Evolutionary conservation across 2,329 filamentous ascomycete species (phyloP), one percentile per base, ranked within the genome.

Genomic region (Fusarium drepaniforme): DNA sequence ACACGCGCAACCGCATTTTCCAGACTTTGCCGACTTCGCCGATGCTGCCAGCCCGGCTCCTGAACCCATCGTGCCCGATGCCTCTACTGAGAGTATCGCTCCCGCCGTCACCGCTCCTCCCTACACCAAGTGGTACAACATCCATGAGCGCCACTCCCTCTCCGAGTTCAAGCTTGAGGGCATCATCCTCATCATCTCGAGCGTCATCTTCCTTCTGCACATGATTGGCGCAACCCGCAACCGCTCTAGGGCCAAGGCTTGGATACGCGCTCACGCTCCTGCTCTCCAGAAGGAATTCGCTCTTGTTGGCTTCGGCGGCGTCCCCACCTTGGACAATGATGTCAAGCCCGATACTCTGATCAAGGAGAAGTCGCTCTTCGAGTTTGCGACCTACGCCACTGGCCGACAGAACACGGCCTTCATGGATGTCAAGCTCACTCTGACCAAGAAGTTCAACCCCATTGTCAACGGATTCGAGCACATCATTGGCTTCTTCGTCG

Each of bases 1-100:
- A 83, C 79, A 62, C 66, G 65, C 77, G 77, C 33, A 76, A 35
- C 66, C 58, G 37, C 58, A 53, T 72, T 53, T 9, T 70, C 63
- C 60, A 98, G 96, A 97, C 86, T 98, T 98, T 83, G 95, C 94
- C 85, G 96, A 98, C 87, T 98, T 97, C 81, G 94, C 95, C 71
- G 92, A 91, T 75, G 93, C 92, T 78, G 91, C 95, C 75, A 91
- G 93, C 23, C 92, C 94, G 67, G 83, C 87, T 28, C 89, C 89
- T 67, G 85, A 89, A 70, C 82, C 86, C 59, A 83, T 84, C 57
- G 84, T 86, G 53, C 84, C 84, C 68, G 84, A 87, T 70, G 84
- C 88, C 73, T 84, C 87, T 67, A 83, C 88, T 69, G 84, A 83
- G 40, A 84, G 84, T 30, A 82, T 86, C 49, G 83, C 84, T 59